These are phyloP conservation scores for Scutellaria minor DNA, from an alignment of 257 asterid genomes.

Conservation along the genomic window DNA sequence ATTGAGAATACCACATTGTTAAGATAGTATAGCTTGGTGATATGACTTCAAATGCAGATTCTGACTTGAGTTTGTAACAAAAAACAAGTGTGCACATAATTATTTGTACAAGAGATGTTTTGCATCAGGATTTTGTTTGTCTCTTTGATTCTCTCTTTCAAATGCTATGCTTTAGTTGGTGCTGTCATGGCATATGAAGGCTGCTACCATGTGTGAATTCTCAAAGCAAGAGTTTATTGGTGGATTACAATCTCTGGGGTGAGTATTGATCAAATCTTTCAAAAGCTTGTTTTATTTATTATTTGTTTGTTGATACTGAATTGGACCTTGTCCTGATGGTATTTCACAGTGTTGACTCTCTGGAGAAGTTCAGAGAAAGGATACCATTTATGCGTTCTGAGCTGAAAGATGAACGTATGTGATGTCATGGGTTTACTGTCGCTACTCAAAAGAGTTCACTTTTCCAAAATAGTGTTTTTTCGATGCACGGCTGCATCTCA, in stretches of 20 bases:
- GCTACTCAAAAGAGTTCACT: conserved; percentile 10
- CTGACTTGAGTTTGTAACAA: conserved; percentile 3
- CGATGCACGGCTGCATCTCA: neutral
- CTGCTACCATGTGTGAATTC: conserved; percentile 98
- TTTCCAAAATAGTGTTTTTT: conserved; percentile 16
- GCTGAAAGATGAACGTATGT: conserved; percentile 96
- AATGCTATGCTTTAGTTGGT: conserved; percentile 47
- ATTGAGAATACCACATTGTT: neutral
- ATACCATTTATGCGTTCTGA: conserved; percentile 92
- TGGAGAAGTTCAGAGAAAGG: conserved; percentile 92
- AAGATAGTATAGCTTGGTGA: neutral
- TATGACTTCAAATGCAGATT: conserved; percentile 16
- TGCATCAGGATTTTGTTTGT: conserved; percentile 16
- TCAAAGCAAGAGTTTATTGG: conserved; percentile 88
- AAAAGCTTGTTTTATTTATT: neutral
- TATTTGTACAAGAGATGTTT: conserved; percentile 11
- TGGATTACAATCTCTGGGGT: conserved; percentile 96
- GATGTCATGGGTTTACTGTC: conserved; percentile 38
- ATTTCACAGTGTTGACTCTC: conserved; percentile 83
- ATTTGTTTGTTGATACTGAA: conserved; percentile 21
- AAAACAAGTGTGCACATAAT: neutral
- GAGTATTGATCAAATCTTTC: conserved; percentile 38
- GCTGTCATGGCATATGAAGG: conserved; percentile 86
- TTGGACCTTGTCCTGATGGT: conserved; percentile 26
- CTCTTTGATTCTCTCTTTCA: conserved; percentile 4